phyloP scores from a whole-genome alignment of 768 basidiomycete genomes.

The Phlegmacium glaucopus region DNA sequence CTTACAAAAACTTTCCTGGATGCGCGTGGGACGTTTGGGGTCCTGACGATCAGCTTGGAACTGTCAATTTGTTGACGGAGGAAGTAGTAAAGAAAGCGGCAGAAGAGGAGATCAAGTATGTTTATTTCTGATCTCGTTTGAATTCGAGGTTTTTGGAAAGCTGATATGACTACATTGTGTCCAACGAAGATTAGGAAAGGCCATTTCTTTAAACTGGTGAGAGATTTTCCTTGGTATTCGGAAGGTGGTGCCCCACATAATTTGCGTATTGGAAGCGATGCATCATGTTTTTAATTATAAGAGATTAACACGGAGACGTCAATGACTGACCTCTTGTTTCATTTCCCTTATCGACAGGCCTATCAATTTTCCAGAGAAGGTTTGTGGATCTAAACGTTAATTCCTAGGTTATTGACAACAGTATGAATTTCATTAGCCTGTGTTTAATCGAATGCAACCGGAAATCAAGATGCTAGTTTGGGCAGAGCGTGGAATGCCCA shows the following conservation, averaged over 20 bases:
- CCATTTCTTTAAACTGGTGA: slow-evolving; percentile 62
- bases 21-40: slow-evolving; percentile 75
- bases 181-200: slow-evolving; percentile 48
- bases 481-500: slow-evolving; percentile 20
- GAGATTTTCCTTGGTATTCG: slow-evolving; percentile 13
- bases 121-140: background rate
- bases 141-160: too few species aligned
- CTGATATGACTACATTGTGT: too few species aligned
- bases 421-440: slow-evolving; percentile 36
- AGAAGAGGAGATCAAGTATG: slow-evolving; percentile 49
- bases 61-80: slow-evolving; percentile 61
- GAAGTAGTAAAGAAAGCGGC: slow-evolving; percentile 59
- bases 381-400: slow-evolving; percentile 12
- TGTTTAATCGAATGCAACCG: slow-evolving; percentile 53
- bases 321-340: background rate
- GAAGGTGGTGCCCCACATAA: background rate
- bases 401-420: background rate
- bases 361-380: slow-evolving; percentile 63
- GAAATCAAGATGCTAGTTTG: slow-evolving; percentile 40
- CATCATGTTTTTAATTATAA: background rate
- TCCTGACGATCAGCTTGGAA: slow-evolving; percentile 60
- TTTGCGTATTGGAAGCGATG: background rate
- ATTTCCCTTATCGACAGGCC: slow-evolving; percentile 40
- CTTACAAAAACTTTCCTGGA: slow-evolving; percentile 52
- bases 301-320: too few species aligned